Base-by-base conservation (phyloP, 164 flowering plant genomes). In the Vitis amurensis region DNA sequence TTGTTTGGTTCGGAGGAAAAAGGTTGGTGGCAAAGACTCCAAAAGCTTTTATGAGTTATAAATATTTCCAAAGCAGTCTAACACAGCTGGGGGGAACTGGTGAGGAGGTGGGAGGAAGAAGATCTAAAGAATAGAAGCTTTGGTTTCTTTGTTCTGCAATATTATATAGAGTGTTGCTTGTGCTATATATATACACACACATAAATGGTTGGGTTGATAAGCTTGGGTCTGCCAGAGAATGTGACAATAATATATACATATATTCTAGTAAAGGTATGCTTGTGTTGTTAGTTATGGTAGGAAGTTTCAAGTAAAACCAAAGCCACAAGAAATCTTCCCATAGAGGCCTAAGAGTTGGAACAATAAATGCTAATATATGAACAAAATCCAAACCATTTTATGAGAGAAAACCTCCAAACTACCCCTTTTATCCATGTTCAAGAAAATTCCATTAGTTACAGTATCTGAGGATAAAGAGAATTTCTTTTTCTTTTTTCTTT, bases 271-370 rank as follows among this genome's bases (percentile, higher is more conserved):
- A 52, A n/a, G 59, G 61, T 53, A 72, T 64, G 80, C 58, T 74
- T 79, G 83, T 77, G 75, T 75, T 62, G 81, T 79, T 79, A 71
- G 79, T 79, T 72, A 71, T 64, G 58, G 66, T 31, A 56, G 73
- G 75, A 73, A 73, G 75, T 70, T 78, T 70, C 79, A 77, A 65
- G 84, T 78, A 82, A 69, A 77, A 70, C 82, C 79, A 77, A 73
- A 55, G 59, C 68, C 68, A 80, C 84, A 83, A 85, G 87, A 80
- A 76, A 80, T 68, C 84, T 69, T 67, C 52, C 44, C n/a, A 51
- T 19, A 51, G 63, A 49, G 63, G 47, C 51, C 30, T 27, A 11
- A 13, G 16, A 64, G 17, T 30, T 13, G 27, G 6, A 11, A 48
- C 29, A 17, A 51, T 52, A 56, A 23, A 57, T 73, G 70, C 68